Percentiles rank a stretch among this genome's conserved stretches.
These are phyloP conservation scores for Coemansia sp. DNA, from an alignment of 371 early-diverging fungal species.

Conservation along the genomic window DNA sequence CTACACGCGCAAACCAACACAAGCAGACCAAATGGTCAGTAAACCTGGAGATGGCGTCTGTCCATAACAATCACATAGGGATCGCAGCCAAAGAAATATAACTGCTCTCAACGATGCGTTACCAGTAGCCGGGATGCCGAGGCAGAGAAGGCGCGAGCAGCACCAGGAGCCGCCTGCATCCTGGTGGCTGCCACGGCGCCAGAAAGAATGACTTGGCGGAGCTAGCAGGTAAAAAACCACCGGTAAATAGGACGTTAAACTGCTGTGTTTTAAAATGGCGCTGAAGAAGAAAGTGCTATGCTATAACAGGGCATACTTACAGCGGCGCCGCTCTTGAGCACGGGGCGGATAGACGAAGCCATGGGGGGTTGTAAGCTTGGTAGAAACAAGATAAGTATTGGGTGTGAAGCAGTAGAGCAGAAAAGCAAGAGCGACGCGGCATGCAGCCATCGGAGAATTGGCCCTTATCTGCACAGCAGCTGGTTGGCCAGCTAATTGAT, in stretches of 20 bases:
- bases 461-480: too few species aligned
- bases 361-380: constrained; percentile 49
- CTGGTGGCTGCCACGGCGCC: constrained; percentile 24
- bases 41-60: too few species aligned
- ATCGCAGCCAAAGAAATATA: constrained; percentile 7
- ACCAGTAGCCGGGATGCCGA: constrained; percentile 37
- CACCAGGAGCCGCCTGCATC: constrained; percentile 14
- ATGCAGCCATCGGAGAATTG: constrained; percentile 1
- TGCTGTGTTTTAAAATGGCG: too few species aligned
- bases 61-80: neutral
- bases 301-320: constrained; percentile 34
- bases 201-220: constrained; percentile 32
- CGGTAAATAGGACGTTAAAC: too few species aligned
- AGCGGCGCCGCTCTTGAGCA: constrained; percentile 43
- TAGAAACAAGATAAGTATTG: neutral
- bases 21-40: neutral
- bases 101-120: constrained; percentile 22
- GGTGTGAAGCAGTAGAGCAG: constrained; percentile 56
- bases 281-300: neutral
- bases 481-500: too few species aligned
- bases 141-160: constrained; percentile 40
- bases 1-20: constrained; percentile 36
- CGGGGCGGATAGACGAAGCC: constrained; percentile 58
- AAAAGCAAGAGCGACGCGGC: neutral
- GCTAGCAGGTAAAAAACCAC: constrained; percentile 24